Evolutionary conservation across 768 basidiomycete genomes (phyloP).

Genomic region (Infundibulicybe gibba): DNA sequence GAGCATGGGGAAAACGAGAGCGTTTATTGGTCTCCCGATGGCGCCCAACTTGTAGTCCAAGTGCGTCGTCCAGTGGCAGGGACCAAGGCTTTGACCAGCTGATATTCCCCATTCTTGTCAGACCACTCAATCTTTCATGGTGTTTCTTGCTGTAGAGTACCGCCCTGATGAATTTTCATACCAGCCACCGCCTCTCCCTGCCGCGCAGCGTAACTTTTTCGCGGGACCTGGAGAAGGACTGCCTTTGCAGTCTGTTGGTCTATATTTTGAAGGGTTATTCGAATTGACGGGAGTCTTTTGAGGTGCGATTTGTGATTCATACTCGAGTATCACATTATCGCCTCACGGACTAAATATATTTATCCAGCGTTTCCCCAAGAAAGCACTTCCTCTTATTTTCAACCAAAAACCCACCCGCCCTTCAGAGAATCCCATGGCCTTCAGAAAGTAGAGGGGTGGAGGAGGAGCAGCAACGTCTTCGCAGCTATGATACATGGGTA

Average conservation of each 20-base stretch:
- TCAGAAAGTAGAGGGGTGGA: slow-evolving; percentile 37
- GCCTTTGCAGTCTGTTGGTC: slow-evolving; percentile 60
- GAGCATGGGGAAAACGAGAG: slow-evolving; percentile 82
- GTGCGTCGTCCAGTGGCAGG: slow-evolving; percentile 38
- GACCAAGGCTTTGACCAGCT: neutral
- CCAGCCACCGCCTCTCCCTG: slow-evolving; percentile 45
- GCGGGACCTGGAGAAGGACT: slow-evolving; percentile 80
- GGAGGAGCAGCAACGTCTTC: slow-evolving; percentile 23
- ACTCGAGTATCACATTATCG: neutral
- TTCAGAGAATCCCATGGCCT: slow-evolving; percentile 88
- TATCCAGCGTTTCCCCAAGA: slow-evolving; percentile 68
- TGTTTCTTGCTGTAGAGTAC: slow-evolving; percentile 67
- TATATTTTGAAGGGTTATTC: slow-evolving; percentile 79
- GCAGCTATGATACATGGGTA: slow-evolving; percentile 69
- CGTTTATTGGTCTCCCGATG: slow-evolving; percentile 83
- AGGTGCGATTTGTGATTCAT: slow-evolving; percentile 40
- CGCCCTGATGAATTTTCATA: slow-evolving; percentile 53
- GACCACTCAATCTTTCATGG: slow-evolving; percentile 80
- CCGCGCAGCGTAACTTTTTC: slow-evolving; percentile 64
- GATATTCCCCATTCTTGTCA: slow-evolving; percentile 21
- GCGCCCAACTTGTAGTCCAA: slow-evolving; percentile 73
- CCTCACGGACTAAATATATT: slow-evolving; percentile 1
- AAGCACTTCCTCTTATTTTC: slow-evolving; percentile 69
- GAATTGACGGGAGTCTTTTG: slow-evolving; percentile 69
- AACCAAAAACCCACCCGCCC: slow-evolving; percentile 66